Evolutionary conservation across 805 yeast species (phyloP), one percentile per base, ranked within the genome.

Genomic region (Debaryomyces tyrocola): DNA sequence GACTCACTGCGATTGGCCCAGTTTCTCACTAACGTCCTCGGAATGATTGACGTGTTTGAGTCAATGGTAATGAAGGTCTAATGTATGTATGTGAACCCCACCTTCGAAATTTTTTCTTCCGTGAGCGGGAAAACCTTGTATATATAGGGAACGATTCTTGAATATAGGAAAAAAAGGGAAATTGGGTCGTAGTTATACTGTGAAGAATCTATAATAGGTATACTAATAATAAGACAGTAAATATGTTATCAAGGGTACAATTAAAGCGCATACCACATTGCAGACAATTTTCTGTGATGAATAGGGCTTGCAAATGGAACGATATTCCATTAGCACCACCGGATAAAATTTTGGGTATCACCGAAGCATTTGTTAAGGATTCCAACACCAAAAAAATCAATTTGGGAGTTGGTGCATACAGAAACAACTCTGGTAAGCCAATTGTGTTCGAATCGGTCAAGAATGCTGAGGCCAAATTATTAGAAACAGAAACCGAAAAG

Each of bases 381-480:
- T 34, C 73, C 18, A 80, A 82, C 64, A 67, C 81, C 9, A 58
- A 68, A 14, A 85, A 81, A 62, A 77, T 80, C 52, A 80, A 81
- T 63, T 73, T 87, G 55, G 92, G 94, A 49, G 90, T 86, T 17
- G 95, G 98, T 44, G 92, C 98, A n/a, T 92, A 92, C 74, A 80
- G 98, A 64, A 96, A 90, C 66, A 83, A 85, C 63, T 56, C 68
- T 8, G 98, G 98, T 40, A 81, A 84, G 64, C 97, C 98, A 40
- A 90, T 88, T 80, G 85, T 92, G 47, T 77, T 91, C 56, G 91
- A 95, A 14, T 74, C 87, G 27, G 89, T 89, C 50, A 74, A 75
- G 58, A 70, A 74, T 57, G 92, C 91, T 37, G 92, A 84, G 63
- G 58, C 67, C 43, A 64, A 70, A 17, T 66, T 84, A 46, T 64